Evolutionary conservation across 202 grass and related monocot genomes (phyloP), one percentile per base, ranked within the genome.

Genomic region (Elaeis oleifera): DNA sequence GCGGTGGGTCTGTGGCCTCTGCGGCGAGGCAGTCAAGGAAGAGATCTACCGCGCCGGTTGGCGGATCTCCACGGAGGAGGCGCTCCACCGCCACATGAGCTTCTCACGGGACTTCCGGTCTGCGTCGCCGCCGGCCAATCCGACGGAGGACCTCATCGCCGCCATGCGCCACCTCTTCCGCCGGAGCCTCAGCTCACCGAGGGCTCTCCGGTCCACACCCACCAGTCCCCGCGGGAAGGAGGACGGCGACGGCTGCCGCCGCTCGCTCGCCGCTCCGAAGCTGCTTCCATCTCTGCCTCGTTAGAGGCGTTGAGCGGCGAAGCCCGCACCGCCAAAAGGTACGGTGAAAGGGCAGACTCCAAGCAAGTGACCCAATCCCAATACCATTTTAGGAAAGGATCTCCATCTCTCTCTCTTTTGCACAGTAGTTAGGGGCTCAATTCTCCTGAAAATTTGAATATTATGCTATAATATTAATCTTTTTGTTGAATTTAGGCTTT

Each of bases 1-100:
- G 17, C 51, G 52, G 52, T 68, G 65, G 65, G 65, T 68, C 8
- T 68, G 65, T 52, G 65, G 65, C 13, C 65, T 68, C 52, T 68
- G 65, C 65, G 65, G 65, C 27, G 65, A 68, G 27, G 65, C 65
- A 3, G 25, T 68, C 25, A 55, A 56, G 65, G 51, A 68, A 23
- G 65, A 68, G 52, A 68, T 68, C 18, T 27, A 18, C 27, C 65
- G 65, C 26, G 16, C 65, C 18, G 52, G 27, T 4, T 27, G 27
- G 23, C 51, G 65, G 9, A 68, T 56, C 51, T 68, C 65, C 1
- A 39, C 26, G 18, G 65, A 54, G 18, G 65, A 68, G 53, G 65
- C 65, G 27, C 27, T 68, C 9, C 21, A 52, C 17, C 65, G 65
- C 51, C 65, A 68, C 52, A 55, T 27, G 7, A 22, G 16, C 65